These are phyloP conservation scores for Diutina siamensis DNA, from an alignment of 1,139 yeast species.

Conservation along the genomic window DNA sequence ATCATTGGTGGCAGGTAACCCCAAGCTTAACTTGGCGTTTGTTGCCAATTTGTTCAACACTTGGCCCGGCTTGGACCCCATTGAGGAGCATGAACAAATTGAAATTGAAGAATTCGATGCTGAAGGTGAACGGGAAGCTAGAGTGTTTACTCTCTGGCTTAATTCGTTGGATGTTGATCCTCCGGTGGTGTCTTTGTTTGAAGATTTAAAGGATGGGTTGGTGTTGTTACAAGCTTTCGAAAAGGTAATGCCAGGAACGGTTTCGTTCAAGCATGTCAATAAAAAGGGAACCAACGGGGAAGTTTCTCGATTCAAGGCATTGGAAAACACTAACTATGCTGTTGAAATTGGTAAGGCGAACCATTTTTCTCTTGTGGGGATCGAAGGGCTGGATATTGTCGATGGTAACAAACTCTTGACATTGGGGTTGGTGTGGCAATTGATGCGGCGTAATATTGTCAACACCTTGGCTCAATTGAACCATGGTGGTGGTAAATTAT, in stretches of 20 bases:
- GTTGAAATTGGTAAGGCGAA: conserved; percentile 92
- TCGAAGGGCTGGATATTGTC: conserved; percentile 94
- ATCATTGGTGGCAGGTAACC: conserved; percentile 90
- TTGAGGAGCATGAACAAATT: conserved; percentile 81
- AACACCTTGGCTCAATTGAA: conserved; percentile 61
- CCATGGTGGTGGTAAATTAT: conserved; percentile 37
- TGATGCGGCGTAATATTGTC: conserved; percentile 92
- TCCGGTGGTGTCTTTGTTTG: conserved; percentile 81
- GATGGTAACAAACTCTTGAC: conserved; percentile 89
- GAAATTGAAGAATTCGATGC: conserved; percentile 95
- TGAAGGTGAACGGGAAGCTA: conserved; percentile 98
- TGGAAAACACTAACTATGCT: conserved; percentile 93
- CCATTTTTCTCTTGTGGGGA: conserved; percentile 89
- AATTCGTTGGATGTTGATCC: conserved; percentile 95
- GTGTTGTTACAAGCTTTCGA: conserved; percentile 86
- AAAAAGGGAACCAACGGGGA: conserved; percentile 73
- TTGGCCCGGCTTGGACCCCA: conserved; percentile 92
- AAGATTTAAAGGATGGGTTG: conserved; percentile 90
- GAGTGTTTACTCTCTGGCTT: conserved; percentile 96
- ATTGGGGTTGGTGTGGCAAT: conserved; percentile 96
- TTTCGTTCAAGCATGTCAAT: conserved; percentile 70
- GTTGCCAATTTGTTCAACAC: conserved; percentile 96
- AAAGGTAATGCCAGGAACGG: conserved; percentile 90
- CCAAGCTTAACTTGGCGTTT: conserved; percentile 90
- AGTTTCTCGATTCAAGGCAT: conserved; percentile 81